These are phyloP conservation scores for Cyclocybe aegerita DNA, from an alignment of 768 basidiomycete species.

Conservation along the genomic window DNA sequence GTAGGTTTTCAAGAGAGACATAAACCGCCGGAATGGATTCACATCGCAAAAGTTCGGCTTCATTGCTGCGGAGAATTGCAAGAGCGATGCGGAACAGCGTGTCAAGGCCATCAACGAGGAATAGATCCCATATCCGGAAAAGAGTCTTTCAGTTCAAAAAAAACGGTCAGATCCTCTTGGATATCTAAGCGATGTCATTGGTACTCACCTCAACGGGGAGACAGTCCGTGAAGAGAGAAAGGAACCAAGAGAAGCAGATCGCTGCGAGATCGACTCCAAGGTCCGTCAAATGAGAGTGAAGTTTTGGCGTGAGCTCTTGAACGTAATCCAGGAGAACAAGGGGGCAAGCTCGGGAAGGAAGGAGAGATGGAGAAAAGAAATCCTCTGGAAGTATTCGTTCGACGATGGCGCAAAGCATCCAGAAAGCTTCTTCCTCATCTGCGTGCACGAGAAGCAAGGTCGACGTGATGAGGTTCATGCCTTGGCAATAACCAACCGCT, in stretches of 20 bases:
- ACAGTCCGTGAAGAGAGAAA: slow-evolving; percentile 95
- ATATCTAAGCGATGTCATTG: too few species aligned
- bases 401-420: slow-evolving; percentile 88
- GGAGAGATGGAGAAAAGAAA: slow-evolving; percentile 90
- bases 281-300: slow-evolving; percentile 72
- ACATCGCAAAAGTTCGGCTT: slow-evolving; percentile 79
- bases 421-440: slow-evolving; percentile 96
- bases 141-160: slow-evolving; percentile 58
- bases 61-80: slow-evolving; percentile 80
- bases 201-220: slow-evolving; percentile 84
- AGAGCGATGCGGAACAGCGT: slow-evolving; percentile 90
- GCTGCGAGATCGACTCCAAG: slow-evolving; percentile 90
- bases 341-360: slow-evolving; percentile 93
- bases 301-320: slow-evolving; percentile 69
- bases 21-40: slow-evolving; percentile 89
- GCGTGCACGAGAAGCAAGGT: slow-evolving; percentile 91
- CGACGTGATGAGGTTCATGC: slow-evolving; percentile 95
- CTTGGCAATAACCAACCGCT: slow-evolving; percentile 90
- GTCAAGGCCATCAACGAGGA: slow-evolving; percentile 90
- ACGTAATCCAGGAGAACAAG: slow-evolving; percentile 88
- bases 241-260: slow-evolving; percentile 98
- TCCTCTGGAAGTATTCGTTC: slow-evolving; percentile 87
- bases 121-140: slow-evolving; percentile 95
- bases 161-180: background rate
- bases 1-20: slow-evolving; percentile 83